These are phyloP conservation scores for Beauveria brongniartii DNA, from an alignment of 2,329 filamentous ascomycete genomes.

Conservation along the genomic window DNA sequence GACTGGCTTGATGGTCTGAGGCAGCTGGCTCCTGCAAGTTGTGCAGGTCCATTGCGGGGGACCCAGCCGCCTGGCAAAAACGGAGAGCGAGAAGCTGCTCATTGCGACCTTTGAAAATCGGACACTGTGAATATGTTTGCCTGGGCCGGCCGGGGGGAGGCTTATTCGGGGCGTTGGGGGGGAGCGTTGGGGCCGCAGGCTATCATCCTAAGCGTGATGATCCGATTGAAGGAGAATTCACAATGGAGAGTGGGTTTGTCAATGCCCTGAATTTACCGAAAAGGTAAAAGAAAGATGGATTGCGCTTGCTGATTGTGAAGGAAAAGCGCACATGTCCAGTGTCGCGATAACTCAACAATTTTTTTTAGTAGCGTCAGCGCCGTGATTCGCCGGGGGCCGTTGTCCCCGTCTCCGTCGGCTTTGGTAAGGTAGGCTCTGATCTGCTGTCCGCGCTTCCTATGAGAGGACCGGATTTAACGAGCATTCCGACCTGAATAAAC, in stretches of 20 bases:
- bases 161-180: background rate
- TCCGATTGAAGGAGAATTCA: background rate
- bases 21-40: conserved; percentile 34
- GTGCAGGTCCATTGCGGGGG: conserved; percentile 39
- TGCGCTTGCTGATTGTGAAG: background rate
- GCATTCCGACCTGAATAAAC: too few species aligned
- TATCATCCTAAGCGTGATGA: conserved; percentile 5
- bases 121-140: background rate
- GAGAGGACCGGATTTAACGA: too few species aligned
- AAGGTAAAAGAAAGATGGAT: background rate
- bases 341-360: conserved; percentile 12
- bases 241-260: background rate
- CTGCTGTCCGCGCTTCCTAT: background rate
- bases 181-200: background rate
- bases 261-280: background rate
- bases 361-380: conserved; percentile 10
- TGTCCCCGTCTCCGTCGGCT: conserved; percentile 6
- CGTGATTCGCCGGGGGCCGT: conserved; percentile 16
- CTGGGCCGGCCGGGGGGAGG: background rate
- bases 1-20: conserved; percentile 21
- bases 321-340: background rate
- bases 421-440: background rate
- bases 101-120: conserved; percentile 23
- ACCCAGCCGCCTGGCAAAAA: conserved; percentile 30
- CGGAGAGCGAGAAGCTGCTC: conserved; percentile 33